Conservation (phyloP, 2,329 filamentous ascomycete genomes). For the Paradendryphiella salina region DNA sequence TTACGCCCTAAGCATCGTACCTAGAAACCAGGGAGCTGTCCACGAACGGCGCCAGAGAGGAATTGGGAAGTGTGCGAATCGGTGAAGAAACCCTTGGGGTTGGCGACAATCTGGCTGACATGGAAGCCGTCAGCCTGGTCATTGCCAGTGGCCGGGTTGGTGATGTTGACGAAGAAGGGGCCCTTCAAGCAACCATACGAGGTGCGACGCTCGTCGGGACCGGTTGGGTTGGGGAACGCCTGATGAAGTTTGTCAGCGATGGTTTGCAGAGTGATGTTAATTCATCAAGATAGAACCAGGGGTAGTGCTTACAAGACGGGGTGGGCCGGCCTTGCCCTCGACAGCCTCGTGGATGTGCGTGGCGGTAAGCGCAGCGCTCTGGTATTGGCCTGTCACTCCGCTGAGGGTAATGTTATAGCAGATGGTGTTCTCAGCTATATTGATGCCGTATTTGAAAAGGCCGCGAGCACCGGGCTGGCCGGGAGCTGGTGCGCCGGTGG, state of each 20-base stretch:
- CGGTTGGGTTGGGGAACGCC: constrained; percentile 39
- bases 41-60: constrained; percentile 57
- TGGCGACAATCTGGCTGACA: constrained; percentile 56
- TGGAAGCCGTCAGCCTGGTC: constrained; percentile 56
- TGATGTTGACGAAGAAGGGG: constrained; percentile 34
- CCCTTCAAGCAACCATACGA: constrained; percentile 36
- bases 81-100: constrained; percentile 57
- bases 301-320: constrained; percentile 47
- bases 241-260: background rate
- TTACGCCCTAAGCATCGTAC: background rate
- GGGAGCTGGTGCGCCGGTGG: constrained; percentile 43
- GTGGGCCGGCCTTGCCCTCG: constrained; percentile 54
- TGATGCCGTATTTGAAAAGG: constrained; percentile 59
- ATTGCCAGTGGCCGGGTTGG: constrained; percentile 40
- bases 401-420: constrained; percentile 58
- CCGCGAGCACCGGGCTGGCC: constrained; percentile 53
- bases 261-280: background rate
- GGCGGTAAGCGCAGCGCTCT: constrained; percentile 56
- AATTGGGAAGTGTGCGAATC: constrained; percentile 58
- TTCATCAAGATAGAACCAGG: constrained; percentile 17
- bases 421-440: constrained; percentile 51
- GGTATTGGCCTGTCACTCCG: constrained; percentile 56
- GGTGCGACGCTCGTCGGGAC: constrained; percentile 40
- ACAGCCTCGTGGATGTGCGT: constrained; percentile 60
- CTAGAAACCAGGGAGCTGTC: constrained; percentile 43